A percentile compares a stretch with the other conserved stretches of the same genome.
phyloP scores from a whole-genome alignment of 2,329 filamentous ascomycete genomes.

The Aureobasidium musti region DNA sequence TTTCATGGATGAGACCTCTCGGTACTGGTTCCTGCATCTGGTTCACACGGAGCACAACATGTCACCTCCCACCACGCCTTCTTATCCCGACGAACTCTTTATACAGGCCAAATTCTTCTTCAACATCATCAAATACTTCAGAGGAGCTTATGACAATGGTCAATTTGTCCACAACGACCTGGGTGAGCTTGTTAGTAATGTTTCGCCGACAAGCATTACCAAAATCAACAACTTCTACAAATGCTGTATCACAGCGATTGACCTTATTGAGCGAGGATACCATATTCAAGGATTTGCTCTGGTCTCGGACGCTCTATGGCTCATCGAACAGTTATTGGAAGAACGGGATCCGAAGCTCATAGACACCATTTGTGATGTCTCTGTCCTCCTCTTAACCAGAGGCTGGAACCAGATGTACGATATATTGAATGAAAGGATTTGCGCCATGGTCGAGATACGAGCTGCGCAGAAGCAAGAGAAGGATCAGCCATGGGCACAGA shows the following conservation, averaged over 20 bases:
- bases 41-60: background rate
- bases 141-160: background rate
- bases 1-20: background rate
- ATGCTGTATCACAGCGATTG: background rate
- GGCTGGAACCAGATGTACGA: background rate
- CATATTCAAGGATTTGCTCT: background rate
- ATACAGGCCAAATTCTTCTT: background rate
- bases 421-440: background rate
- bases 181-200: background rate
- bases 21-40: background rate
- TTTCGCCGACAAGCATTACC: background rate
- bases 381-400: background rate
- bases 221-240: background rate
- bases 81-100: background rate
- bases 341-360: background rate
- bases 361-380: slow-evolving; percentile 9
- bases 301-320: background rate
- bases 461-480: background rate
- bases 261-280: background rate
- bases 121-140: slow-evolving; percentile 3
- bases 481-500: background rate
- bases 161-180: slow-evolving; percentile 2
- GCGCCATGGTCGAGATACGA: background rate
- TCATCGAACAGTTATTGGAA: background rate
- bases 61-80: background rate